Base-by-base conservation (phyloP, 345 rosid genomes). In the Salix udensis region DNA sequence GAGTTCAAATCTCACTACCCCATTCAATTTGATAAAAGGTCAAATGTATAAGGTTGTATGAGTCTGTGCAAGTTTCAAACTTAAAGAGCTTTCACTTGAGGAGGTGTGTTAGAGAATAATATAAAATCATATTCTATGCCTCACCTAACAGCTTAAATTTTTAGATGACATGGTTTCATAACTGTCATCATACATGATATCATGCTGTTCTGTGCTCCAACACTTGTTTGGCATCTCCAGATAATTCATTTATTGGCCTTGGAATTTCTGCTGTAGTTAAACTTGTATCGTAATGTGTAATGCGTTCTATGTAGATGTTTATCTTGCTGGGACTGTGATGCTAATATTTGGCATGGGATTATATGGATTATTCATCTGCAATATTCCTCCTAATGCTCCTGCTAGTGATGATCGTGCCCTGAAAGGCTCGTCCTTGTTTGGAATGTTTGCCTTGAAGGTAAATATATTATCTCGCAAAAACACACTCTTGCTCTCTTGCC, bases 271-370 rank as follows among this genome's bases (percentile, higher is more conserved):
- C 31, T 44, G 7, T 67, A 72, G 26, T 24, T 53, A 50, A 48
- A 55, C 15, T 44, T 16, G 36, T 61, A 46, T 34, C 18, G 8
- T 44, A 65, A 75, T 40, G 60, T 40, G 60, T 52, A 12, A 66
- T 46, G 12, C 66, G 15, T 21, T 46, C 40, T 6, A 40, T 86
- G 90, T 87, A 95, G 97, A 95, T 90, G 93, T 93, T 71, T 95
- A 95, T 85, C 90, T 95, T 28, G 98, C 94, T 40, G 97, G 98
- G 40, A 93, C 98, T 1, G 98, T 93, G 71, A 95, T 95, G 98
- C 61, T 95, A 5, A 95, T 95, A 65, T 95, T 95, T 55, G 96
- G 97, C 10, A 95, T 93, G 98, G 98, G 97, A 42, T 77, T 95
- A 71, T 90, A 91, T 68, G 97, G 98, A 81, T 83, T 95, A 58